Conservation (phyloP, 78 protist species). For the Guillardia theta region DNA sequence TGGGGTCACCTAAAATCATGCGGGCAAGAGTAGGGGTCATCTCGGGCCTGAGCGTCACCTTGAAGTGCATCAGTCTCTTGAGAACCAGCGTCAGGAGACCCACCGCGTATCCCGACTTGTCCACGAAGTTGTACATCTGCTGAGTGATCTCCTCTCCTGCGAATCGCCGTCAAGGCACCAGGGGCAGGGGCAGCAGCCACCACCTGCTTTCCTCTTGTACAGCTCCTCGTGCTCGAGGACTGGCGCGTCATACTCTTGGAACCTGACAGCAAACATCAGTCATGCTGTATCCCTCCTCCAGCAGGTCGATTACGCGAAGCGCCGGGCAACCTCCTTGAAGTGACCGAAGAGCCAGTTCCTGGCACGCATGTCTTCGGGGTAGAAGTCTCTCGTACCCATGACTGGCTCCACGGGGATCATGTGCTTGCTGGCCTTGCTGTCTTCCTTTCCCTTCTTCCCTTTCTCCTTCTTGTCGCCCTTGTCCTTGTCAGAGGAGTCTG, state of each 20-base stretch:
- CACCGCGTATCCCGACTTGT: background rate
- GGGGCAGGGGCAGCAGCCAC: background rate
- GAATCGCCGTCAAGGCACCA: background rate
- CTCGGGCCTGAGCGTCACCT: slow-evolving; percentile 74
- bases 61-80: background rate
- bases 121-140: slow-evolving; percentile 70
- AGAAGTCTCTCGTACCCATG: slow-evolving; percentile 71
- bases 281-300: too few relatives aligned
- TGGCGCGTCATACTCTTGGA: slow-evolving; percentile 79
- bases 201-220: slow-evolving; percentile 67
- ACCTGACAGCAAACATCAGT: too few relatives aligned
- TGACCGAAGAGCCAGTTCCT: slow-evolving; percentile 63
- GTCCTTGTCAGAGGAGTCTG: background rate
- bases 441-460: background rate
- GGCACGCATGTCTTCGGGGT: slow-evolving; percentile 66
- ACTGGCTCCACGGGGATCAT: slow-evolving; percentile 38
- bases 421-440: background rate
- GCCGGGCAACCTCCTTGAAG: background rate
- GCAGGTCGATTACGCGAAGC: background rate
- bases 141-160: slow-evolving; percentile 76
- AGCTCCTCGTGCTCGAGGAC: slow-evolving; percentile 73
- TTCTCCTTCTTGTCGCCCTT: background rate
- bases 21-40: slow-evolving; percentile 82
- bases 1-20: slow-evolving; percentile 40
- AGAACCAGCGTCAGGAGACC: background rate